Evolutionary conservation across 495 filamentous ascomycete genomes (phyloP).

Genomic region (Opeltia flavorubescens): DNA sequence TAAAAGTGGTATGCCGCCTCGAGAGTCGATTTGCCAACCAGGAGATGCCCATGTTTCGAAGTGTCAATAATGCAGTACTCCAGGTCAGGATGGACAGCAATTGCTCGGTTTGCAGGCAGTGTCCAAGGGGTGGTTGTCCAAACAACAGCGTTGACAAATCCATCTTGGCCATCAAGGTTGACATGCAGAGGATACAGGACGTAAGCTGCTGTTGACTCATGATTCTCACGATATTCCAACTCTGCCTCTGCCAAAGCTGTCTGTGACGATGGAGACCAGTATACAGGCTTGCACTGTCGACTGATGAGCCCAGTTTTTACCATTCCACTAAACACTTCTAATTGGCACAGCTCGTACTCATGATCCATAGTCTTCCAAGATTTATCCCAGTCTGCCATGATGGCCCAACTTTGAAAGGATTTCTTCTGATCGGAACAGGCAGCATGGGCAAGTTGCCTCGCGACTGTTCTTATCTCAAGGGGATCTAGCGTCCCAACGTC

Average conservation of each 20-base stretch:
- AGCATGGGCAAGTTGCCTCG: slow-evolving; percentile 54
- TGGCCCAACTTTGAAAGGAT: slow-evolving; percentile 65
- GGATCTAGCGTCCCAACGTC: slow-evolving; percentile 21
- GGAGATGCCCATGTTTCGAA: slow-evolving; percentile 37
- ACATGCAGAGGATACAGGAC: slow-evolving; percentile 58
- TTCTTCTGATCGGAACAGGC: slow-evolving; percentile 72
- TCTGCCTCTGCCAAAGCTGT: slow-evolving; percentile 93
- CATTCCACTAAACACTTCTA: slow-evolving; percentile 77
- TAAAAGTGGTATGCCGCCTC: slow-evolving; percentile 33
- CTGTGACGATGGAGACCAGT: slow-evolving; percentile 85
- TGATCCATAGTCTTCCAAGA: slow-evolving; percentile 87
- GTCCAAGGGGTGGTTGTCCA: slow-evolving; percentile 99
- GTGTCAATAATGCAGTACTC: slow-evolving; percentile 57
- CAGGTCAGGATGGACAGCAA: slow-evolving; percentile 61
- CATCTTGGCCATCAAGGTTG: slow-evolving; percentile 20
- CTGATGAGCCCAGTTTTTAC: slow-evolving; percentile 74
- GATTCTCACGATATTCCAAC: slow-evolving; percentile 81
- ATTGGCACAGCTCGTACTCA: slow-evolving; percentile 72
- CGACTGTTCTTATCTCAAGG: slow-evolving; percentile 49
- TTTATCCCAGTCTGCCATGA: slow-evolving; percentile 92
- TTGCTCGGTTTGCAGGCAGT: slow-evolving; percentile 78
- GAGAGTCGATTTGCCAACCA: slow-evolving; percentile 54
- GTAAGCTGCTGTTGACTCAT: slow-evolving; percentile 67
- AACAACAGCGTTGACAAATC: slow-evolving; percentile 54
- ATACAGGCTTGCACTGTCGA: slow-evolving; percentile 79